A percentile compares a stretch with the other conserved stretches of the same genome.
Conservation (phyloP, 768 basidiomycete species). For the Trametes meyenii region DNA sequence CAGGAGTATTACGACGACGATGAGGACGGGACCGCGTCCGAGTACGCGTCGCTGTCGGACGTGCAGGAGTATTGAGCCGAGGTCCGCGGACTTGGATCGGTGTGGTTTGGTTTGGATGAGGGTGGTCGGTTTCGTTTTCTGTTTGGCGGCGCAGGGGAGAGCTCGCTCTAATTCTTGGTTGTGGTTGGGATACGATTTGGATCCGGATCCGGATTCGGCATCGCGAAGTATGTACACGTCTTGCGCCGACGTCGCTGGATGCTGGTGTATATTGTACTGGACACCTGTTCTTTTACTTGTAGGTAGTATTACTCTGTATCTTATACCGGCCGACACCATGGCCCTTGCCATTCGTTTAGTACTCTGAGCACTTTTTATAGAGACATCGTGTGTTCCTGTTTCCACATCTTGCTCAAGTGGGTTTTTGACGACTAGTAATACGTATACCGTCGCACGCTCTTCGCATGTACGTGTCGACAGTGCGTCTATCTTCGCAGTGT, state of each 20-base stretch:
- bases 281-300: not conserved
- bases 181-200: no score
- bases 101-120: not conserved
- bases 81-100: not conserved
- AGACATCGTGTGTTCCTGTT: no score
- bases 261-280: not conserved
- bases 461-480: no score
- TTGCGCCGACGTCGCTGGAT: no score
- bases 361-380: no score
- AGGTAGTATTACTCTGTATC: not conserved
- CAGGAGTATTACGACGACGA: conserved; percentile 82
- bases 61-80: conserved; percentile 65
- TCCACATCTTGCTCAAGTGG: no score
- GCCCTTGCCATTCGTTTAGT: not conserved
- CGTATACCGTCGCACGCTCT: no score
- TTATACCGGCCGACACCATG: not conserved
- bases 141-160: no score
- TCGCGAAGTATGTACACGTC: no score
- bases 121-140: not conserved
- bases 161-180: not conserved
- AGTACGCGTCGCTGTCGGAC: conserved; percentile 79
- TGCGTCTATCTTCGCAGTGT: no score
- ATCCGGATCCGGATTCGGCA: no score
- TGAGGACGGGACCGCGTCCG: conserved; percentile 71
- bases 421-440: no score